Percentiles rank a stretch among this genome's conserved stretches.
Evolutionary conservation across 164 flowering plant species (phyloP).

Genomic region (Saururus chinensis): DNA sequence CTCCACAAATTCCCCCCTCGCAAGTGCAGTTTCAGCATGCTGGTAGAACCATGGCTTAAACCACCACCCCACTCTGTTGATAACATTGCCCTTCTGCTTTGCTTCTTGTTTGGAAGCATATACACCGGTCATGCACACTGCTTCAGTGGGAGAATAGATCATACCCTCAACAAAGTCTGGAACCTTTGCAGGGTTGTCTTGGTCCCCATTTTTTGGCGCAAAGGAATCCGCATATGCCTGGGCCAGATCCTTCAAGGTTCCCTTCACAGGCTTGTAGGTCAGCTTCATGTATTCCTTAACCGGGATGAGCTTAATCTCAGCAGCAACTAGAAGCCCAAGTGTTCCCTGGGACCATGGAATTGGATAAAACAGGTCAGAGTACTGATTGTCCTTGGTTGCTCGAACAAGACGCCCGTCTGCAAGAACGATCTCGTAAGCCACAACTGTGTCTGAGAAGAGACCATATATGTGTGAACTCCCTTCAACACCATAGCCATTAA

Average conservation of each 20-base stretch:
- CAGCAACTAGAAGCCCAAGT: slow-evolving; percentile 85
- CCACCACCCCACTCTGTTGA: slow-evolving; percentile 90
- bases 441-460: slow-evolving; percentile 92
- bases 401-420: slow-evolving; percentile 79
- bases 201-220: slow-evolving; percentile 87
- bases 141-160: slow-evolving; percentile 72
- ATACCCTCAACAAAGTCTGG: slow-evolving; percentile 93
- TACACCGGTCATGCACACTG: slow-evolving; percentile 74
- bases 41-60: slow-evolving; percentile 98
- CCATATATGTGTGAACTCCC: slow-evolving; percentile 98
- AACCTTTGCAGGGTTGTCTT: slow-evolving; percentile 80
- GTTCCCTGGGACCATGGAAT: slow-evolving; percentile 99
- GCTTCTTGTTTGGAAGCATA: slow-evolving; percentile 97
- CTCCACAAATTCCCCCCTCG: slow-evolving; percentile 94
- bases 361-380: slow-evolving; percentile 79
- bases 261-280: slow-evolving; percentile 75
- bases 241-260: slow-evolving; percentile 62
- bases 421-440: slow-evolving; percentile 86
- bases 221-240: slow-evolving; percentile 82
- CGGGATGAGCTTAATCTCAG: slow-evolving; percentile 90
- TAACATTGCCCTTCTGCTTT: slow-evolving; percentile 74
- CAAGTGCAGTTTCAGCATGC: slow-evolving; percentile 72
- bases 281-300: slow-evolving; percentile 92
- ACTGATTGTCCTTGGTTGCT: slow-evolving; percentile 93
- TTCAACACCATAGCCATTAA: slow-evolving; percentile 98